Base-by-base conservation (phyloP, 306 rosid genomes). In the Cicer bijugum region DNA sequence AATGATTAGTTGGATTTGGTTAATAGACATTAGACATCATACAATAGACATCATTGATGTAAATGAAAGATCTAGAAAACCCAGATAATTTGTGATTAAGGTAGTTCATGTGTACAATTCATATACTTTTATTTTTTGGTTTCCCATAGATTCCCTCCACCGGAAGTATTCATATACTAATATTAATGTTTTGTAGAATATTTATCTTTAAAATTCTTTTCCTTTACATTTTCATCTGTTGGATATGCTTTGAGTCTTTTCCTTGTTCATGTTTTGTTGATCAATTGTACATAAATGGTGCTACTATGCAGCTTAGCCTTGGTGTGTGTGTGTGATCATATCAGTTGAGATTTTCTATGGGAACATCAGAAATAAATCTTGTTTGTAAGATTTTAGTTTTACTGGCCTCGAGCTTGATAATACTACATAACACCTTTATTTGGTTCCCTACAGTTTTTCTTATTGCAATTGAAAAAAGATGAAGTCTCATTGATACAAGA, bases 381-480 rank as follows among this genome's bases (percentile, higher is more conserved):
- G 23, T 23, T 56, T 9, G 28, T 55, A 56, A 67, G 35, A 56
- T 76, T 23, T 28, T 45, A 23, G 2, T 28, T 23, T 69, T 37
- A 17, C 3, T n/a, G 12, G 67, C 73, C 77, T 62, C 12, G 66
- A 71, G 55, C 59, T 42, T 51, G 46, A 70, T 51, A 58, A 42
- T 61, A 64, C 23, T 58, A 20, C 15, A 12, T 14, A 23, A 16
- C 11, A 61, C 66, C 68, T 61, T 35, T 61, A 74, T 6, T 52
- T 60, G 50, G 9, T 16, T 50, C 19, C 35, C 14, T 8, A 39
- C 28, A 48, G 55, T 11, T 66, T 61, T 62, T 65, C 52, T 65
- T 6, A 43, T 46, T 35, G 39, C 45, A 50, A 40, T 20, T 79
- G 52, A 79, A 12, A 39, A 74, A 20, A 46, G 38, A 73, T 11